Evolutionary conservation across 371 early-diverging fungal genomes (phyloP), one percentile per base, ranked within the genome.

Genomic region (Ordospora colligata): DNA sequence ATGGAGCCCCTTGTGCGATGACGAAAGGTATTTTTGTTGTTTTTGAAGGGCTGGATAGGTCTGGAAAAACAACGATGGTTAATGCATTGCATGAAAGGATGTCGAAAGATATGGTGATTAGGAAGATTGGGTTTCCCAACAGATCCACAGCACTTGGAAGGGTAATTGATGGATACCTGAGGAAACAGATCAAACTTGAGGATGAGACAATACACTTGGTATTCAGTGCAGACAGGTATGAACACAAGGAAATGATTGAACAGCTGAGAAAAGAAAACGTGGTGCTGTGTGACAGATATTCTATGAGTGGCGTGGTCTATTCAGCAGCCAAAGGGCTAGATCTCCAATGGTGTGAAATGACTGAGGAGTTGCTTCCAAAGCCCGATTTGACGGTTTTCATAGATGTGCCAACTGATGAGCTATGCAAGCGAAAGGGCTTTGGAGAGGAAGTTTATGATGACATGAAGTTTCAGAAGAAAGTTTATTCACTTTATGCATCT

Each of bases 381-480:
- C 97, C 99, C 4, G 93, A 94, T 82, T 40, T 91, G 10, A 90
- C 92, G 9, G 80, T 96, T 43, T 97, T 91, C 77, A 75, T 97
- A 77, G 95, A 96, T 80, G 84, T 93, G n/a, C 81, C 88, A 1
- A 87, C 90, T 7, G 86, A 89, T 22, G 88, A 87, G 21, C 90
- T 92, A 0, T 87, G 87, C 40, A 85, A 87, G 62, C 86, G 97
- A 32, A 89, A 87, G 7, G 94, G 90, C 2, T 99, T 89, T 87
- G 99, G 99, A 14, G 87, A 88, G 9, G 97, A 99, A 82, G 83
- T 93, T 1, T 95, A 95, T 80, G 97, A 98, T 85, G 89, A 88
- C 69, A 78, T 86, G 14, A 91, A 90, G n/a, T 85, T 95, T 51
- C 94, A 94, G 81, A 82, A 85, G 42, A 88, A 87, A 63, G 92